Base-by-base conservation (phyloP, 2,329 filamentous ascomycete genomes). In the Raffaelea ambrosiae region DNA sequence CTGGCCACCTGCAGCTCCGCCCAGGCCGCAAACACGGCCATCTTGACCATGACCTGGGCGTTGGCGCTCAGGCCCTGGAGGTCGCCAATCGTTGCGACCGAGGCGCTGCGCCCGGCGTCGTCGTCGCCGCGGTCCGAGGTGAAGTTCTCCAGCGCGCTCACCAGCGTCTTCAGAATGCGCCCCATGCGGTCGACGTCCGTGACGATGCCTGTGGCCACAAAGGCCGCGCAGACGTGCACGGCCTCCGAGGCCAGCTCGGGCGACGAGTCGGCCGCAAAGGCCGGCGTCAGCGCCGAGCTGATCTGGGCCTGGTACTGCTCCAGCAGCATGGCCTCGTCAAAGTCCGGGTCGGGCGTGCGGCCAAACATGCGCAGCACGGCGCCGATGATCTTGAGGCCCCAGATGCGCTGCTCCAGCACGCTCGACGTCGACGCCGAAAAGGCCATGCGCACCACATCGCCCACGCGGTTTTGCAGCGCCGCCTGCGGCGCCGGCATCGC, bases 281-380 rank as follows among this genome's bases (percentile, higher is more conserved):
- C 94, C 3, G 93, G 93, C 0, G 94, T 98, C 52, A 98, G 73
- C 1, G 93, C 93, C 18, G 93, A 97, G 58, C 90, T 90, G 61
- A 98, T 98, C 62, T 98, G 93, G 5, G 93, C 93, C 66, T 98
- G 94, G 59, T 98, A 98, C 65, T 98, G 93, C 64, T 98, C 94
- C 4, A 98, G 76, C 16, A 98, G 74, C 67, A 95, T 95, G 1
- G 87, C 93, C 66, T 98, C 93, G n/a, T 91, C 81, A 61, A 98
- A 98, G 62, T 98, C 93, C 0, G 93, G 94, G 66, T 98, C 93
- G 2, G 91, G 87, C 2, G 87, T 89, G 61, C 89, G 91, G 47
- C 93, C 93, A 68, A 98, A 98, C 73, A 96, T 88, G 71, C 90
- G 95, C 44, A 98, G 72, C 10, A 97, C 81, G 49, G 90, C 87